Percentiles rank a stretch among this genome's conserved stretches.
Conservation (phyloP, 108 stramenopile species). For the Mayamaea pseudoterrestris region DNA sequence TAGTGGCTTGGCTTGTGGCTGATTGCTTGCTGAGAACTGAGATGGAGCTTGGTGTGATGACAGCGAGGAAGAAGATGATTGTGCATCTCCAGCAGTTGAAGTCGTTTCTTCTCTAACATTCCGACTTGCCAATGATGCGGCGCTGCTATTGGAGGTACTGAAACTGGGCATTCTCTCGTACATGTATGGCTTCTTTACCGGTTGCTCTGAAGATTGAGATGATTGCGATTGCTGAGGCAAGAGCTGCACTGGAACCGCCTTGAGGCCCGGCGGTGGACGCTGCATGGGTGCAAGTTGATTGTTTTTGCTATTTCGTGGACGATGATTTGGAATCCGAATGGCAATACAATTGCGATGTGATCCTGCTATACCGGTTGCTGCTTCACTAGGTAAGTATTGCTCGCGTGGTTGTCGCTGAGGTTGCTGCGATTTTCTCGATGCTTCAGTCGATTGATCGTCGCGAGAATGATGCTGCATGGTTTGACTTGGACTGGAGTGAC, state of each 20-base stretch:
- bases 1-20: not conserved
- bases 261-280: too few relatives aligned
- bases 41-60: not conserved
- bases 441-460: not conserved
- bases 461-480: too few relatives aligned
- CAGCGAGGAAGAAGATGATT: not conserved
- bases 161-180: not conserved
- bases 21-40: not conserved
- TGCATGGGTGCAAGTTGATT: too few relatives aligned
- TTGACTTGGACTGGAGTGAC: too few relatives aligned
- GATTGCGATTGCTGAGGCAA: too few relatives aligned
- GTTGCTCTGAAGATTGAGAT: not conserved
- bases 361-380: not conserved
- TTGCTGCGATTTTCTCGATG: not conserved
- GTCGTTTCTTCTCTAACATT: not conserved
- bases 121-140: not conserved
- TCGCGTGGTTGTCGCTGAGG: not conserved
- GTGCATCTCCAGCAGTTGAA: not conserved
- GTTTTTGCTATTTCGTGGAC: too few relatives aligned
- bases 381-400: not conserved
- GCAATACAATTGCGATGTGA: not conserved
- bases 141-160: not conserved
- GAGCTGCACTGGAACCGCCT: too few relatives aligned
- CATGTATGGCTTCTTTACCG: not conserved
- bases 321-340: not conserved